Evolutionary conservation across 2,329 filamentous ascomycete genomes (phyloP), one percentile per base, ranked within the genome.

Genomic region (Leptographium lundbergii): DNA sequence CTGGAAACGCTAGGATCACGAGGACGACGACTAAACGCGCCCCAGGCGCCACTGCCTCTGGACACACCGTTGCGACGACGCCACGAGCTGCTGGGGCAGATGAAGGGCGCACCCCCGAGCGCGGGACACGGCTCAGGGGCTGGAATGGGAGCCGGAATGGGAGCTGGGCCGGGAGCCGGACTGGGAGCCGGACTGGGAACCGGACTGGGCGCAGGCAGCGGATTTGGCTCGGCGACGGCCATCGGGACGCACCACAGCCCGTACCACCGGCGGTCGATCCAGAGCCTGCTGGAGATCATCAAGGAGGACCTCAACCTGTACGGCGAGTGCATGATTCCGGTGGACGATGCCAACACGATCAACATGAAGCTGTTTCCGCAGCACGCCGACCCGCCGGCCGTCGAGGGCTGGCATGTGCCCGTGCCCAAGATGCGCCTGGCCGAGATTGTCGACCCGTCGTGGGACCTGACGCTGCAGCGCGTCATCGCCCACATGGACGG

Each of bases 241-340:
- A 60, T 25, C 61, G 61, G 45, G 57, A 61, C 56, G 59, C 57
- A 53, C 17, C 59, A 60, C 51, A 59, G 60, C 48, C 60, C 60
- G 3, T 63, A 61, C 60, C 61, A 32, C 75, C 65, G 86, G 75
- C 74, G 89, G 71, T 76, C 81, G 4, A 95, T 96, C 67, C 88
- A 92, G 75, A 89, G 88, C 65, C 74, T 99, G 64, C 79, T 97
- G 65, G 91, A 87, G 72, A 87, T 87, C 62, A 79, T 88, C 60
- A 85, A 85, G 68, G 84, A 96, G 73, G 91, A 99, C 69, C 70
- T 99, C 65, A 96, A 97, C 69, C 95, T 95, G 67, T 99, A 96
- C 68, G 91, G 89, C 68, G 94, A 99, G 75, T 96, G 91, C 78
- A 96, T 96, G 91, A 96, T 96, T 67, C 91, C 91, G 0, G 92